Conservation (phyloP, 495 filamentous ascomycete genomes). For the Aspergillus nanangensis region DNA sequence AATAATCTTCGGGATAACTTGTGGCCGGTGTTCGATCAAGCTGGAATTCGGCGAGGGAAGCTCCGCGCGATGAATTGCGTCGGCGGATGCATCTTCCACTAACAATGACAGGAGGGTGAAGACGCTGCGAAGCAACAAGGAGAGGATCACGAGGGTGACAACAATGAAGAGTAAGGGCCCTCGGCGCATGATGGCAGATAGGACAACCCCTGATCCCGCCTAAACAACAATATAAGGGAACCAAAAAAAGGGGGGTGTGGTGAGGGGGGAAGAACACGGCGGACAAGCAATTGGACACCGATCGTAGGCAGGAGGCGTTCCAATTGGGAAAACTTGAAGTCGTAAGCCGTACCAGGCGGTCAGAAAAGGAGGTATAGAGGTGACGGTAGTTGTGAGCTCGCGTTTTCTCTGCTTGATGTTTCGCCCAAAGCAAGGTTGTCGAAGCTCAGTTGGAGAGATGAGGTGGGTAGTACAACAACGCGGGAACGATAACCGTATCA, state of each 20-base stretch:
- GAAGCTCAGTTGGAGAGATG: background rate
- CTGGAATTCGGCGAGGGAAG: constrained; percentile 61
- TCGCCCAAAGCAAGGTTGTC: too few relatives aligned
- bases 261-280: background rate
- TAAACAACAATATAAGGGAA: constrained; percentile 1
- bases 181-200: constrained; percentile 51
- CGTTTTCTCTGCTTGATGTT: too few relatives aligned
- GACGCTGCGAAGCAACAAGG: constrained; percentile 56
- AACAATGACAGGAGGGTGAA: constrained; percentile 61
- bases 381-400: too few relatives aligned
- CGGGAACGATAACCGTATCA: too few relatives aligned
- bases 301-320: background rate
- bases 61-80: constrained; percentile 60
- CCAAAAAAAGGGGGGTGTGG: too few relatives aligned
- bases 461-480: background rate
- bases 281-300: background rate
- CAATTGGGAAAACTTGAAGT: background rate
- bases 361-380: too few relatives aligned
- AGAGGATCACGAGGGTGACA: constrained; percentile 54
- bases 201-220: constrained; percentile 3
- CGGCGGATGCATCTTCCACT: constrained; percentile 61
- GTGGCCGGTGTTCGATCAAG: constrained; percentile 52
- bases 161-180: constrained; percentile 60
- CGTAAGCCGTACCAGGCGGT: too few relatives aligned
- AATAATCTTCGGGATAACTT: constrained; percentile 83